A percentile compares a stretch with the other conserved stretches of the same genome.
phyloP scores from a whole-genome alignment of 108 stramenopile species.

The Seminavis robusta region DNA sequence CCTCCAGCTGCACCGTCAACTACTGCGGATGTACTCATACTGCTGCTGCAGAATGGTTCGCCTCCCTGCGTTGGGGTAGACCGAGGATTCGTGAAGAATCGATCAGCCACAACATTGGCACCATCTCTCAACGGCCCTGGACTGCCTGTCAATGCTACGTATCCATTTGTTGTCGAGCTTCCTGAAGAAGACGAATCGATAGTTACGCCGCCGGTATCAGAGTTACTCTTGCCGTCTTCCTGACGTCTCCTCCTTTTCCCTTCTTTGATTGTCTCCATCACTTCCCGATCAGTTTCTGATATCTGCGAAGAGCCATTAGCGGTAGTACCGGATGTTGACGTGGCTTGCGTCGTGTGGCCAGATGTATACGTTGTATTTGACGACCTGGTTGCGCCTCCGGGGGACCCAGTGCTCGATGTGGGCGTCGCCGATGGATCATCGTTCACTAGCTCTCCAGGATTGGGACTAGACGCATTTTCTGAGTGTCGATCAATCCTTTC shows the following conservation, averaged over 20 bases:
- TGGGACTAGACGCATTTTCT: conserved; percentile 33
- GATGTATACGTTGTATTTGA: conserved; percentile 20
- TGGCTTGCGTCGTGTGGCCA: conserved; percentile 24
- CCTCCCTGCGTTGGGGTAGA: too few species aligned
- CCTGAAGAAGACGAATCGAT: background rate
- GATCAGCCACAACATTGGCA: conserved; percentile 24
- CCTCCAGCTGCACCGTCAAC: too few species aligned
- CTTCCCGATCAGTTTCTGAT: conserved; percentile 39
- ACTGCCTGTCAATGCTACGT: conserved; percentile 8
- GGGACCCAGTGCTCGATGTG: too few species aligned
- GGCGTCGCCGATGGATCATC: too few species aligned
- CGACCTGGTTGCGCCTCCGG: conserved; percentile 18
- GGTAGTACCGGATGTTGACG: conserved; percentile 17
- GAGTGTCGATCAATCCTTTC: conserved; percentile 4
- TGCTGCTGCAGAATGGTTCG: too few species aligned
- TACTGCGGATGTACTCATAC: too few species aligned
- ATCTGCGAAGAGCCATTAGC: conserved; percentile 16
- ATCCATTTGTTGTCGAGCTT: conserved; percentile 8
- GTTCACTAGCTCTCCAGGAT: too few species aligned
- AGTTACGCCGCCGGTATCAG: too few species aligned
- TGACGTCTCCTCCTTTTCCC: too few species aligned
- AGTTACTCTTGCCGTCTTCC: too few species aligned
- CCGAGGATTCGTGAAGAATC: conserved; percentile 39
- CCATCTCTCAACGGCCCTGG: conserved; percentile 25
- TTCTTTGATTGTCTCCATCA: conserved; percentile 25